phyloP scores from a whole-genome alignment of 1,284 basidiomycete genomes.

The Boletus semigastroideus region DNA sequence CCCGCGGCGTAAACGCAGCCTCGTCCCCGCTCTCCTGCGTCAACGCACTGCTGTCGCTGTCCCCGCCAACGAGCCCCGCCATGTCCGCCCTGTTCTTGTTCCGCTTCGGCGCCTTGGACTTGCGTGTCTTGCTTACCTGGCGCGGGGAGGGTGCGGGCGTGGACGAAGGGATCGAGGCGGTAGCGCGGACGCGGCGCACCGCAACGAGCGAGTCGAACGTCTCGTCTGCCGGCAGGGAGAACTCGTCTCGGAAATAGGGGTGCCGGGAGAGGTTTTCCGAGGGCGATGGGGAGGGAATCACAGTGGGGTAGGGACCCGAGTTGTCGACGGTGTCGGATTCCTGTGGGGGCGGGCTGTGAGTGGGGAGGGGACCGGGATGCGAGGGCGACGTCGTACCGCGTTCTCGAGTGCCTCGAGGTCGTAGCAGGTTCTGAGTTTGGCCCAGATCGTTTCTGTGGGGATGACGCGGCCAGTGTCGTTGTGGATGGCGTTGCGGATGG shows the following conservation, averaged over 20 bases:
- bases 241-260: constrained; percentile 72
- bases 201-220: constrained; percentile 57
- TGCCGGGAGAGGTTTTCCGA: constrained; percentile 64
- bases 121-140: constrained; percentile 30
- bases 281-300: constrained; percentile 60
- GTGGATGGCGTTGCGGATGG: constrained; percentile 68
- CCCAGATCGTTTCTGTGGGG: constrained; percentile 67
- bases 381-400: constrained; percentile 39
- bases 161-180: constrained; percentile 54
- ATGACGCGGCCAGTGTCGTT: constrained; percentile 69
- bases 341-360: constrained; percentile 24
- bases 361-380: background rate
- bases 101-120: constrained; percentile 25
- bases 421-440: constrained; percentile 69
- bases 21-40: constrained; percentile 80
- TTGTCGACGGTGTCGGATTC: constrained; percentile 66
- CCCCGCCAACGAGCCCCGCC: constrained; percentile 69
- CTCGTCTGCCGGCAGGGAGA: constrained; percentile 58
- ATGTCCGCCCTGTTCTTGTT: constrained; percentile 41
- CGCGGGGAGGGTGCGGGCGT: constrained; percentile 50
- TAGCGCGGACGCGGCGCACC: constrained; percentile 60
- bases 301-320: constrained; percentile 46
- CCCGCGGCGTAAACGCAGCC: constrained; percentile 50
- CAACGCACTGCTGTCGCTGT: constrained; percentile 77
- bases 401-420: constrained; percentile 77